Conservation (phyloP, 73 alveolate species). For the Tetrahymena elliotti region DNA sequence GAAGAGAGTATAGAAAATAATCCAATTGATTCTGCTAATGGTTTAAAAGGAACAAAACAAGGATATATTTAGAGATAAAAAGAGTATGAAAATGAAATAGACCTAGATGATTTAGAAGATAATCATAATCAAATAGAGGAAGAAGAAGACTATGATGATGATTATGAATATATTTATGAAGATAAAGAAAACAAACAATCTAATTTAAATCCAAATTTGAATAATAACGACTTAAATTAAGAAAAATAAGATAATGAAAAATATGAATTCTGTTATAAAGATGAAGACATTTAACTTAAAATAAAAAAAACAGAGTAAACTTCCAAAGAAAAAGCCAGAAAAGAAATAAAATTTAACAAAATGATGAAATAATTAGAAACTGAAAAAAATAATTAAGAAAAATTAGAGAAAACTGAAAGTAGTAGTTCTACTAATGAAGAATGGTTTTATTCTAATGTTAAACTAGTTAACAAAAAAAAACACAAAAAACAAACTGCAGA, state of each 20-base stretch:
- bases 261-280: neutral
- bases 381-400: neutral
- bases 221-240: neutral
- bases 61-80: neutral
- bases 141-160: neutral
- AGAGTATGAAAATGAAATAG: neutral
- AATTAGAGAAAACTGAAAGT: neutral
- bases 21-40: neutral
- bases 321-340: neutral
- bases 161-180: neutral
- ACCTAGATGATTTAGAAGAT: neutral
- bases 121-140: neutral
- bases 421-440: neutral
- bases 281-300: neutral
- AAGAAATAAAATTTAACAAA: neutral
- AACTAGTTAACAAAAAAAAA: neutral
- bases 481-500: neutral
- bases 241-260: neutral
- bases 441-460: neutral
- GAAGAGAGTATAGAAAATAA: neutral
- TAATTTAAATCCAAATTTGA: neutral
- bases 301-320: neutral
- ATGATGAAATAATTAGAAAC: neutral
- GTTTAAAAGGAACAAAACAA: neutral
- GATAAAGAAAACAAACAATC: neutral